A percentile compares a stretch with the other conserved stretches of the same genome.
Conservation (phyloP, 352 stramenopile species). For the Peronospora destructor region DNA sequence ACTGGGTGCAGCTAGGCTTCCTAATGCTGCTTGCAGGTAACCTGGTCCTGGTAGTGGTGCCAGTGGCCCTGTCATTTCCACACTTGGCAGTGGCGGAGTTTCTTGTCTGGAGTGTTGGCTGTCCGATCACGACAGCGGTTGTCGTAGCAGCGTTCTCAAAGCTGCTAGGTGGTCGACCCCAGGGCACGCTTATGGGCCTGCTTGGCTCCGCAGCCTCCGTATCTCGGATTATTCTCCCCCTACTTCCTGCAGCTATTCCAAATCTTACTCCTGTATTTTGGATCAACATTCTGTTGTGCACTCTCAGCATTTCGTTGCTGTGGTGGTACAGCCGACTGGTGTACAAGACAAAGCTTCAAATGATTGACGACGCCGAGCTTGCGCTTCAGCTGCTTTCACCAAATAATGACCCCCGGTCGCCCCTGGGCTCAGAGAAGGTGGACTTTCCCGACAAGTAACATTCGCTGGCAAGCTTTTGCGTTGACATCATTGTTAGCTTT, state of each 20-base stretch:
- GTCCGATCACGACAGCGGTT: constrained; percentile 60
- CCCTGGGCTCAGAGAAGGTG: constrained; percentile 31
- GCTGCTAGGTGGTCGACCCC: constrained; percentile 50
- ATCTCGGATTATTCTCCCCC: constrained; percentile 57
- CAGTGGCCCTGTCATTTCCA: constrained; percentile 32
- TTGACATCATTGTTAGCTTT: constrained; percentile 2
- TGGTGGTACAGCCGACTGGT: constrained; percentile 58
- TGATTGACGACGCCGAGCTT: constrained; percentile 31
- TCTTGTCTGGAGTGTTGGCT: constrained; percentile 70
- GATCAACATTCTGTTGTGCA: constrained; percentile 51
- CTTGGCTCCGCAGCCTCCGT: constrained; percentile 59
- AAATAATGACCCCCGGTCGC: constrained; percentile 28
- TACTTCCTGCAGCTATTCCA: constrained; percentile 55
- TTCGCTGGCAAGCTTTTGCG: not conserved
- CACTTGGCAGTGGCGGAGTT: constrained; percentile 46
- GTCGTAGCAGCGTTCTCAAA: constrained; percentile 68
- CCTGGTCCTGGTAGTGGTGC: constrained; percentile 39
- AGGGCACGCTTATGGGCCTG: constrained; percentile 70
- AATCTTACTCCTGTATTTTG: constrained; percentile 62
- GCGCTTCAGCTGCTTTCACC: constrained; percentile 16
- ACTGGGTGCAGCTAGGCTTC: constrained; percentile 58
- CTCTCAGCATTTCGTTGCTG: constrained; percentile 44
- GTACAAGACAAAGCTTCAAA: constrained; percentile 33
- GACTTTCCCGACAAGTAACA: constrained; percentile 23
- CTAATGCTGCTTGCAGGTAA: constrained; percentile 54